Percentiles rank a stretch among this genome's conserved stretches.
These are phyloP conservation scores for Alternaria angustiovoidea DNA, from an alignment of 2,329 filamentous ascomycete species.

Conservation along the genomic window DNA sequence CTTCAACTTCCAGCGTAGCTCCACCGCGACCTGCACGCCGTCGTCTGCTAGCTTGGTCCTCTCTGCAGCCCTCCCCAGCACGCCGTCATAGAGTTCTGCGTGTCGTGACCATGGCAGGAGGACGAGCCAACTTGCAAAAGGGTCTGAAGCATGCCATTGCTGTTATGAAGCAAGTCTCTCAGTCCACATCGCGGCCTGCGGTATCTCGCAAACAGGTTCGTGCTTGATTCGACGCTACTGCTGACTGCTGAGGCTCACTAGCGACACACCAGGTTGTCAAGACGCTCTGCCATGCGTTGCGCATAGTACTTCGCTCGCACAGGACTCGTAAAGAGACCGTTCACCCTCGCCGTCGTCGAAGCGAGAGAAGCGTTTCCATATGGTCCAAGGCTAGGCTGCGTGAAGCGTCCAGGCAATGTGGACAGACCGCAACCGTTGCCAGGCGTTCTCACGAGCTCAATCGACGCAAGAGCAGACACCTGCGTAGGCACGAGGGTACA, in stretches of 20 bases:
- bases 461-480: not conserved
- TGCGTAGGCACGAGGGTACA: not conserved
- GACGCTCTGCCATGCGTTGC: not conserved
- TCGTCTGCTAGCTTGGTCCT: not conserved
- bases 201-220: not conserved
- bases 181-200: not conserved
- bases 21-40: not conserved
- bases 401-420: not conserved
- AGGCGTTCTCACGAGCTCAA: not conserved
- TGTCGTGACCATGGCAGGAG: not conserved
- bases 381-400: not conserved
- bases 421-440: not conserved
- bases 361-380: not conserved
- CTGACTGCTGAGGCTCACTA: not conserved
- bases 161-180: not conserved
- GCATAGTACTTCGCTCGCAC: not conserved
- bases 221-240: not conserved
- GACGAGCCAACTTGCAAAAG: not conserved
- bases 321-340: not conserved
- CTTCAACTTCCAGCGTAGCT: not conserved
- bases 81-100: not conserved
- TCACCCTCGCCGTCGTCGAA: not conserved
- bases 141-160: not conserved
- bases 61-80: too few relatives aligned
- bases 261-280: not conserved